These are phyloP conservation scores for Waltiozyma sp. DNA, from an alignment of 1,139 yeast genomes.

Conservation along the genomic window DNA sequence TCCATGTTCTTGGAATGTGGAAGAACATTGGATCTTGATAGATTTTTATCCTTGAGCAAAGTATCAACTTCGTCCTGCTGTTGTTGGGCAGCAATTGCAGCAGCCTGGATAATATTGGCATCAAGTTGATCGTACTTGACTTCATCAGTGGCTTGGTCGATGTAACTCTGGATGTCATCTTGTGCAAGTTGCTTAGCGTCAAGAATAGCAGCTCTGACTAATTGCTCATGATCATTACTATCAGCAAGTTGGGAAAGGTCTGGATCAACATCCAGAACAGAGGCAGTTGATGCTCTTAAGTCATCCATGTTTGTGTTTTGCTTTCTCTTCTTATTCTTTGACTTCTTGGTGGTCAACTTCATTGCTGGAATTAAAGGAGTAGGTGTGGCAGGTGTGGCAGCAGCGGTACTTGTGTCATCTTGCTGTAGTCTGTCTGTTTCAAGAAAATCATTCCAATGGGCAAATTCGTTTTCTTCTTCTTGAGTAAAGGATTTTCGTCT, in stretches of 20 bases:
- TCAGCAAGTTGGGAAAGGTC: slow-evolving; percentile 43
- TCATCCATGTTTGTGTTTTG: slow-evolving; percentile 4
- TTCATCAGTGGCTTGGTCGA: slow-evolving; percentile 18
- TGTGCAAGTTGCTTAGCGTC: slow-evolving; percentile 54
- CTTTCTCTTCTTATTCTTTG: slow-evolving; percentile 8
- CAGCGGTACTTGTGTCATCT: slow-evolving; percentile 8
- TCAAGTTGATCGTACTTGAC: slow-evolving; percentile 6
- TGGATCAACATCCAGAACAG: slow-evolving; percentile 38
- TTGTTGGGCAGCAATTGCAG: slow-evolving; percentile 13
- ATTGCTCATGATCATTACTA: slow-evolving; percentile 38
- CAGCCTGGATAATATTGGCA: slow-evolving; percentile 14
- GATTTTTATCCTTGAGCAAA: neutral
- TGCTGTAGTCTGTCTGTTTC: slow-evolving; percentile 18
- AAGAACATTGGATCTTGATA: slow-evolving; percentile 1
- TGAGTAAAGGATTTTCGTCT: slow-evolving; percentile 17
- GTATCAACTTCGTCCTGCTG: slow-evolving; percentile 9
- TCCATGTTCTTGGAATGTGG: slow-evolving; percentile 1
- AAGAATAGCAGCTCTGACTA: slow-evolving; percentile 57
- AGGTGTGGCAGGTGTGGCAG: neutral
- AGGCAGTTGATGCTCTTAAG: neutral
- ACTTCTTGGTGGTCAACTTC: slow-evolving; percentile 3
- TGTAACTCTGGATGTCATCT: slow-evolving; percentile 33
- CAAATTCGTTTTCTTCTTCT: slow-evolving; percentile 18
- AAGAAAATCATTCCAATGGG: slow-evolving; percentile 24
- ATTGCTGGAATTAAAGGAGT: neutral